phyloP scores from a whole-genome alignment of 192 early-diverging fungal genomes.

The Mortierella claussenii region DNA sequence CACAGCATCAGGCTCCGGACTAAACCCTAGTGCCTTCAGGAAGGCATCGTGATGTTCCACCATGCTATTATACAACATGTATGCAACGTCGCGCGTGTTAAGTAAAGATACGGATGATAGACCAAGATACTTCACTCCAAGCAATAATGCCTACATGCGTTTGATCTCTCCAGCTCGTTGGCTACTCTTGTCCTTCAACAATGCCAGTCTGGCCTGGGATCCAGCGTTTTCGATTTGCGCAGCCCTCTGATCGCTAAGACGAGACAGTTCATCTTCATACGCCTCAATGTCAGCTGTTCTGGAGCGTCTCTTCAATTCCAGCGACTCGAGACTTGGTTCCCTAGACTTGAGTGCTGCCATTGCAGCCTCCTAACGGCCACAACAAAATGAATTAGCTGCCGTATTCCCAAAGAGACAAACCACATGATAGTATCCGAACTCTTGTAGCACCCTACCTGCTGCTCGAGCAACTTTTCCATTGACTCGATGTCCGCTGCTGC shows the following conservation, averaged over 20 bases:
- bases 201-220: constrained; percentile 26
- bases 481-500: constrained; percentile 12
- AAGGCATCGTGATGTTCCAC: constrained; percentile 9
- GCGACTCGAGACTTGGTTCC: constrained; percentile 16
- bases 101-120: too few relatives aligned
- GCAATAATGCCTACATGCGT: constrained; percentile 9
- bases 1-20: constrained; percentile 7
- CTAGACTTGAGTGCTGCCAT: constrained; percentile 13
- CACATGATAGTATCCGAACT: too few relatives aligned
- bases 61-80: constrained; percentile 15
- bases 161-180: constrained; percentile 18
- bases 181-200: constrained; percentile 18
- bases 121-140: neutral
- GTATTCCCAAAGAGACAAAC: too few relatives aligned
- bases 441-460: too few relatives aligned
- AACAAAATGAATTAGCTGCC: too few relatives aligned
- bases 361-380: constrained; percentile 17
- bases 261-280: constrained; percentile 31
- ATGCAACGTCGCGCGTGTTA: too few relatives aligned
- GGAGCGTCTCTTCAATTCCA: constrained; percentile 25
- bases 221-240: constrained; percentile 36
- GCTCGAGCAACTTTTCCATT: constrained; percentile 10
- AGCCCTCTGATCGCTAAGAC: constrained; percentile 27
- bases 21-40: neutral
- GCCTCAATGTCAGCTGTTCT: constrained; percentile 29